Evolutionary conservation across 2,329 filamentous ascomycete genomes (phyloP).

Genomic region (Coniella vitis): DNA sequence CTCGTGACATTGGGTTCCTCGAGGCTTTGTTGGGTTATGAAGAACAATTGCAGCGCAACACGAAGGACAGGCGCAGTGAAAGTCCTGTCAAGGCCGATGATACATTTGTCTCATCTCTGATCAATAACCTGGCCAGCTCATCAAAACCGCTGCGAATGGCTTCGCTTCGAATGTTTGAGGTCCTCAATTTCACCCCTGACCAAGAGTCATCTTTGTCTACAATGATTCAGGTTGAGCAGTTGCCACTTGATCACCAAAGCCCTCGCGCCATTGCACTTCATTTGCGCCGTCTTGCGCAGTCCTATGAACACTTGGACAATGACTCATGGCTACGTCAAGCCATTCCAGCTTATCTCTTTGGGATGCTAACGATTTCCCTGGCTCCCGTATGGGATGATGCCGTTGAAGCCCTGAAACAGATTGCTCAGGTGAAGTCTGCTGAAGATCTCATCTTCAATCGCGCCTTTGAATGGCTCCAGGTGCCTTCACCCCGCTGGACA

Average conservation of each 20-base stretch:
- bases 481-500: slow-evolving; percentile 48
- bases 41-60: slow-evolving; percentile 22
- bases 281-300: slow-evolving; percentile 65
- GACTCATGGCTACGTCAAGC: slow-evolving; percentile 62
- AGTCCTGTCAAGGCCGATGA: slow-evolving; percentile 51
- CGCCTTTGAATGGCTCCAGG: slow-evolving; percentile 70
- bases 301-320: slow-evolving; percentile 53
- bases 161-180: slow-evolving; percentile 65
- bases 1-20: slow-evolving; percentile 58
- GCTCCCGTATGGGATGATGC: slow-evolving; percentile 85
- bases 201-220: slow-evolving; percentile 47
- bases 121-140: slow-evolving; percentile 67
- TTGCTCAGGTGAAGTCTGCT: slow-evolving; percentile 62
- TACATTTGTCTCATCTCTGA: slow-evolving; percentile 55
- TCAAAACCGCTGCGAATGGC: slow-evolving; percentile 68
- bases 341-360: slow-evolving; percentile 79
- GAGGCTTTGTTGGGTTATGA: slow-evolving; percentile 55
- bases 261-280: slow-evolving; percentile 76
- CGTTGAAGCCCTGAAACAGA: slow-evolving; percentile 65
- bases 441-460: slow-evolving; percentile 67
- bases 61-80: slow-evolving; percentile 26
- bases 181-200: slow-evolving; percentile 46
- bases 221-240: slow-evolving; percentile 76
- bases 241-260: slow-evolving; percentile 68
- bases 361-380: slow-evolving; percentile 78